phyloP scores from a whole-genome alignment of 202 grass and related monocot species.

The Miscanthus sacchariflorus region DNA sequence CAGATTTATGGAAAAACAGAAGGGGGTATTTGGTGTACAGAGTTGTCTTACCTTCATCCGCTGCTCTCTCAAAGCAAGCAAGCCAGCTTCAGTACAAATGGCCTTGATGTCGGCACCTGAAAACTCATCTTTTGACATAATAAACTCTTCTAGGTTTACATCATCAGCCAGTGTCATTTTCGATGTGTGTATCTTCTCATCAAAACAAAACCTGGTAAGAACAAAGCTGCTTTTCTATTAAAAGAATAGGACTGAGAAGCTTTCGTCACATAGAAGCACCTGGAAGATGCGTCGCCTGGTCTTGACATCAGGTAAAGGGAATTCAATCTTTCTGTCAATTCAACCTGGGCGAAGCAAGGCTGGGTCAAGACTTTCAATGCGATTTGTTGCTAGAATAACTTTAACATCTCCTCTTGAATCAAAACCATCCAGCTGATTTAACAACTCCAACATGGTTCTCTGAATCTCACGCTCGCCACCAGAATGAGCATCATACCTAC shows the following conservation, averaged over 20 bases:
- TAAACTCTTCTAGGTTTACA: slow-evolving; percentile 95
- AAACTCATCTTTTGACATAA: slow-evolving; percentile 97
- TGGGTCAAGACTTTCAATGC: slow-evolving; percentile 92
- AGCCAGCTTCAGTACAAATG: slow-evolving; percentile 94
- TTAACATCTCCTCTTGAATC: slow-evolving; percentile 96
- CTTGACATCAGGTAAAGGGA: slow-evolving; percentile 93
- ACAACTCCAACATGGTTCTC: slow-evolving; percentile 93
- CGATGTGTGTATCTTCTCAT: slow-evolving; percentile 81
- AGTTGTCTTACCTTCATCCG: slow-evolving; percentile 75
- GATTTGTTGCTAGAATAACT: slow-evolving; percentile 96
- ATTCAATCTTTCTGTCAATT: slow-evolving; percentile 95
- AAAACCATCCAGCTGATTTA: slow-evolving; percentile 98
- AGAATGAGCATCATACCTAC: slow-evolving; percentile 98
- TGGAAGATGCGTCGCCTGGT: slow-evolving; percentile 83
- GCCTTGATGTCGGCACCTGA: slow-evolving; percentile 96
- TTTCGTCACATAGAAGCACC: slow-evolving; percentile 45
- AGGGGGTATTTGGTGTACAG: background rate
- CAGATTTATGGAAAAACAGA: background rate
- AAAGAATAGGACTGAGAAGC: background rate
- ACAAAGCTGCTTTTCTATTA: background rate
- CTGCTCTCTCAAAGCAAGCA: slow-evolving; percentile 93
- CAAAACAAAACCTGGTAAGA: slow-evolving; percentile 30
- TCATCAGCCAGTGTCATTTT: slow-evolving; percentile 95
- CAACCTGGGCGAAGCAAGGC: slow-evolving; percentile 87
- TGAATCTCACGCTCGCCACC: slow-evolving; percentile 97